phyloP scores from a whole-genome alignment of 2,329 filamentous ascomycete genomes.

The Cyphellophora attinorum region DNA sequence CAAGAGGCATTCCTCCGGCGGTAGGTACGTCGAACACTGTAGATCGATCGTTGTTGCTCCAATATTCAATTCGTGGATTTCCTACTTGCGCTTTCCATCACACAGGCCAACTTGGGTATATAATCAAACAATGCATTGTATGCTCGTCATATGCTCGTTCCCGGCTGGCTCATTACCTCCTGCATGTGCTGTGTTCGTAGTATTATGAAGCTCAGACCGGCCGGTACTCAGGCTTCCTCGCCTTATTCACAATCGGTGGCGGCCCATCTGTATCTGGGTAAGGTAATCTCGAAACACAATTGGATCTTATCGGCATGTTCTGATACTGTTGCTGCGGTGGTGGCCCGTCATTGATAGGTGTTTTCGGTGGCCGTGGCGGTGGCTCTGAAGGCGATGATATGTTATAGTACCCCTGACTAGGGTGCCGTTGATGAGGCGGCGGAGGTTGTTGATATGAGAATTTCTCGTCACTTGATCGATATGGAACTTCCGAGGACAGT shows the following conservation, averaged over 20 bases:
- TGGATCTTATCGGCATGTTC: constrained; percentile 27
- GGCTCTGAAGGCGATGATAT: constrained; percentile 30
- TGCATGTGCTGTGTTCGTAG: too few species aligned
- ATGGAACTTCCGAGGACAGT: constrained; percentile 19
- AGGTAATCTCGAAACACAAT: constrained; percentile 13
- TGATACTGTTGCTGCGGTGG: constrained; percentile 17
- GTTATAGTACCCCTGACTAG: constrained; percentile 23
- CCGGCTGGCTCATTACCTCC: too few species aligned
- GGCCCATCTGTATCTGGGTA: constrained; percentile 75
- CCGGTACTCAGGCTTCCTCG: constrained; percentile 69
- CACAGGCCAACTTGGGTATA: too few species aligned
- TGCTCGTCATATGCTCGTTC: too few species aligned
- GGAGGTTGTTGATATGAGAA: constrained; percentile 22
- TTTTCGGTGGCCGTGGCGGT: constrained; percentile 69
- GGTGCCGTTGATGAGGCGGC: constrained; percentile 24
- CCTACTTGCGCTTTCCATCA: too few species aligned
- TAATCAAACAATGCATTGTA: too few species aligned
- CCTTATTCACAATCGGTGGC: constrained; percentile 76
- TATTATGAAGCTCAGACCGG: too few species aligned
- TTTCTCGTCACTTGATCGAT: constrained; percentile 26
- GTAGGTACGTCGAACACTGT: too few species aligned
- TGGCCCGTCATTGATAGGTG: constrained; percentile 43
- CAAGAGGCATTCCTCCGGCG: too few species aligned
- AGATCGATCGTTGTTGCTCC: too few species aligned
- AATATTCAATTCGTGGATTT: too few species aligned